Conservation (phyloP, 805 yeast genomes). For the Tetrapisispora namnaoensis region DNA sequence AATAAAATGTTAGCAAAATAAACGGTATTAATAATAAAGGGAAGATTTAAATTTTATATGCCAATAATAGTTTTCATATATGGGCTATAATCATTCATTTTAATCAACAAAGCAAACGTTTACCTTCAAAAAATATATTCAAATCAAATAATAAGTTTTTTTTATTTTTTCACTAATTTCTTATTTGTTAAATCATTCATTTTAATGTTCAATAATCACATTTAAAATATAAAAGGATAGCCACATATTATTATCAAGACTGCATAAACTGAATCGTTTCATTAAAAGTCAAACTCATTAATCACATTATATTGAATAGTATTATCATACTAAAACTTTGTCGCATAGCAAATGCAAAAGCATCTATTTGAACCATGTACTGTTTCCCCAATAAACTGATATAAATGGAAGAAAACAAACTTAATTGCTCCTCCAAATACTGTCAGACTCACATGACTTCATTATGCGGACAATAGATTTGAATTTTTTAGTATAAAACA, state of each 20-base stretch:
- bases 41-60: not conserved
- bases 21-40: not conserved
- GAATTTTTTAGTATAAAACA: no score
- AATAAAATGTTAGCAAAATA: constrained; percentile 3
- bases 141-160: not conserved
- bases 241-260: no score
- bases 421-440: constrained; percentile 22
- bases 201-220: no score
- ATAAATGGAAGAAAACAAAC: constrained; percentile 19
- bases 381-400: not conserved
- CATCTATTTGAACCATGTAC: not conserved
- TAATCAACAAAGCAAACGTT: not conserved
- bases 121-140: not conserved
- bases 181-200: not conserved
- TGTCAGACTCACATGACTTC: not conserved
- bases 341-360: not conserved
- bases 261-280: no score
- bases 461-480: not conserved
- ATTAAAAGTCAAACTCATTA: no score
- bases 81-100: not conserved
- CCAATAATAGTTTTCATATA: not conserved
- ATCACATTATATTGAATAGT: not conserved
- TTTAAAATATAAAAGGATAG: no score
- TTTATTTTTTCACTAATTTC: not conserved
- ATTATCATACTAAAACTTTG: not conserved